Percentiles rank a stretch among this genome's conserved stretches.
phyloP scores from a whole-genome alignment of 2,329 filamentous ascomycete genomes.

The Paecilomyces sp. region DNA sequence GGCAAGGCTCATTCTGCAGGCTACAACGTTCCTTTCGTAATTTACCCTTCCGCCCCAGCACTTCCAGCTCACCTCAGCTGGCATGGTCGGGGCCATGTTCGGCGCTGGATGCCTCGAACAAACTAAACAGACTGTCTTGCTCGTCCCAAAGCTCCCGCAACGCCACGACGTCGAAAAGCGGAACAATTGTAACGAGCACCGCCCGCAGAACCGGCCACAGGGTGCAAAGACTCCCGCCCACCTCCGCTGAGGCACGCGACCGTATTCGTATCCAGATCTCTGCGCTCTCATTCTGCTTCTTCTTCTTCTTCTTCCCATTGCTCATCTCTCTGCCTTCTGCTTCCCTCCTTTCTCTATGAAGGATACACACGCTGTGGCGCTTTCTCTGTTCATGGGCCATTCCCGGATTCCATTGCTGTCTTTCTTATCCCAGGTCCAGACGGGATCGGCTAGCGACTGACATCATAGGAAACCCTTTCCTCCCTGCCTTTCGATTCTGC shows the following conservation, averaged over 20 bases:
- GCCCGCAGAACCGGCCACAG: background rate
- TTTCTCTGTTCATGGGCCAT: background rate
- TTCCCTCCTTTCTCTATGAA: background rate
- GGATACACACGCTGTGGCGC: background rate
- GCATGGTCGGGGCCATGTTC: background rate
- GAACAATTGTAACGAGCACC: background rate
- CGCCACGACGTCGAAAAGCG: background rate
- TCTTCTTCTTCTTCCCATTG: background rate
- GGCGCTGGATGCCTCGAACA: background rate
- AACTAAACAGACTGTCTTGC: background rate
- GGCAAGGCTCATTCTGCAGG: background rate
- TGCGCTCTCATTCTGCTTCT: background rate
- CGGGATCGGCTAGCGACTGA: background rate
- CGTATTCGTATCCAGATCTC: background rate
- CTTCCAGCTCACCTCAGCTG: background rate
- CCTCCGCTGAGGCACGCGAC: background rate
- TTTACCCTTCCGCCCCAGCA: background rate
- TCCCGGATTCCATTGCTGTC: background rate
- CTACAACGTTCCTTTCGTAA: background rate
- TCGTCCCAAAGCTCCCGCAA: background rate
- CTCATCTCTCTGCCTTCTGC: background rate
- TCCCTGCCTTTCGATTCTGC: background rate
- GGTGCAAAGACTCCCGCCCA: background rate
- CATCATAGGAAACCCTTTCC: conserved; percentile 1
- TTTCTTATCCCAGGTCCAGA: background rate